Conservation (phyloP, 148 eudicot species). For the Heliamphora exappendiculata region DNA sequence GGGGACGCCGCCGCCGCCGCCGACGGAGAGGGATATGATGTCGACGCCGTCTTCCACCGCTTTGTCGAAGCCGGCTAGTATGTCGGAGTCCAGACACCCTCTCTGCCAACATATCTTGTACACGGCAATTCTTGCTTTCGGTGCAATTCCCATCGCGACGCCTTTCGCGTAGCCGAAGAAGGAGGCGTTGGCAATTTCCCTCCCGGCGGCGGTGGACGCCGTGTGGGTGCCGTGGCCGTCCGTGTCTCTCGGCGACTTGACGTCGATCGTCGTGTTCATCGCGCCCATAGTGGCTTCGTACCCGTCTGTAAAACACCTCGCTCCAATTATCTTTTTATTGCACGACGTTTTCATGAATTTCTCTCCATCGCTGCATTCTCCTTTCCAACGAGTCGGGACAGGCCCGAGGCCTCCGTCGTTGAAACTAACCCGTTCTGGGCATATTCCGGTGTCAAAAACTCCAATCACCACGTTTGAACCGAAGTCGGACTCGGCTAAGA, state of each 20-base stretch:
- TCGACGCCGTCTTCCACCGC: constrained; percentile 61
- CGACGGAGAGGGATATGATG: constrained; percentile 58
- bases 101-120: constrained; percentile 53
- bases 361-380: constrained; percentile 44
- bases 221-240: constrained; percentile 78
- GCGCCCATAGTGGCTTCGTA: constrained; percentile 20
- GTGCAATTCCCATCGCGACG: constrained; percentile 54
- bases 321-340: constrained; percentile 66
- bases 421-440: constrained; percentile 59
- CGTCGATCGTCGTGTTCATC: not conserved
- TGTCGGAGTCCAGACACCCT: constrained; percentile 39
- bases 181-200: constrained; percentile 37
- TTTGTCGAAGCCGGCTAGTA: constrained; percentile 53
- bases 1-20: constrained; percentile 15
- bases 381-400: constrained; percentile 50
- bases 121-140: constrained; percentile 56
- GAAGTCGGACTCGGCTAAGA: constrained; percentile 28
- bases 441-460: constrained; percentile 61
- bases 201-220: constrained; percentile 64
- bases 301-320: constrained; percentile 29
- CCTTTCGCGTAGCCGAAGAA: constrained; percentile 48
- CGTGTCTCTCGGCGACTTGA: constrained; percentile 38
- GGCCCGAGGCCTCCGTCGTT: constrained; percentile 48
- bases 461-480: constrained; percentile 51
- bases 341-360: constrained; percentile 34